phyloP scores from a whole-genome alignment of 345 rosid species.

The Erodium maritimum region DNA sequence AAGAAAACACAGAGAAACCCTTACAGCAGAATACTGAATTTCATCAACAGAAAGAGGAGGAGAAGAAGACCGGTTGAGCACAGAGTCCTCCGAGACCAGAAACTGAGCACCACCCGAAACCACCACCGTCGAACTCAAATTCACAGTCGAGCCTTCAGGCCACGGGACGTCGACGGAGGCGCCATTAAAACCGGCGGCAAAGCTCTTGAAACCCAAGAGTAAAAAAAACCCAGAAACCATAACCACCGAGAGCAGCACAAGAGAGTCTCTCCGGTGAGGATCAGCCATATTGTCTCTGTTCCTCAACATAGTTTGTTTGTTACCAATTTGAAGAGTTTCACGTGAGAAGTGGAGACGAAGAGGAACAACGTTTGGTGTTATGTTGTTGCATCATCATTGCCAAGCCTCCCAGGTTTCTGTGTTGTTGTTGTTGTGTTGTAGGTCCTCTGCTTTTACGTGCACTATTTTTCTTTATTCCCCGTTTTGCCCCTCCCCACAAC shows the following conservation, averaged over 20 bases:
- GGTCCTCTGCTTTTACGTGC: too few relatives aligned
- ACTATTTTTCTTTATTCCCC: too few relatives aligned
- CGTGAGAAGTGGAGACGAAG: too few relatives aligned
- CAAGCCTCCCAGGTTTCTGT: too few relatives aligned
- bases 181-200: not conserved
- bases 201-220: slow-evolving; percentile 21
- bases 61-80: too few relatives aligned
- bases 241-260: too few relatives aligned
- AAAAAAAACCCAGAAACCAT: slow-evolving; percentile 30
- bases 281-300: slow-evolving; percentile 6
- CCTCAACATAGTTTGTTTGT: too few relatives aligned
- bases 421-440: too few relatives aligned
- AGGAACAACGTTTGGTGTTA: not conserved
- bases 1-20: not conserved
- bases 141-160: too few relatives aligned
- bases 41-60: not conserved
- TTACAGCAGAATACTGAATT: not conserved
- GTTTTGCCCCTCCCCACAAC: too few relatives aligned
- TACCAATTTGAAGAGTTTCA: too few relatives aligned
- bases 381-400: not conserved
- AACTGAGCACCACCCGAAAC: not conserved
- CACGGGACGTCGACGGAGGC: not conserved
- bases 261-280: not conserved
- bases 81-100: not conserved
- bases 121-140: not conserved